Base-by-base conservation (phyloP, 2,329 filamentous ascomycete species). In the Periconia digitata region DNA sequence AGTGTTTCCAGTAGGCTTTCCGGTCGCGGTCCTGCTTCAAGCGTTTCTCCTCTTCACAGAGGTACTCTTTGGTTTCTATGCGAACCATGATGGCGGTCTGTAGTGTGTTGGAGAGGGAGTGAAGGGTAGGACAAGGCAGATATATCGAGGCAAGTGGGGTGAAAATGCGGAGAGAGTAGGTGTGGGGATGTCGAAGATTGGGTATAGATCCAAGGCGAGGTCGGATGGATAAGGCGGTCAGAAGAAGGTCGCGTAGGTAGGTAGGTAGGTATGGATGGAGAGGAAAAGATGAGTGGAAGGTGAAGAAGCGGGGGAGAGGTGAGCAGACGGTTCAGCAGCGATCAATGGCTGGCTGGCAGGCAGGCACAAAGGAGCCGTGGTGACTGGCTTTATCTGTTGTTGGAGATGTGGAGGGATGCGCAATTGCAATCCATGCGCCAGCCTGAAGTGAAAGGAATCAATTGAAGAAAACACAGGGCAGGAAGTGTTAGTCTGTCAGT, bases 1-100 rank as follows among this genome's bases (percentile, higher is more conserved):
- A 96, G 84, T 87, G 90, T 83, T 97, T 97, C 92, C 92, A 97
- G 78, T 97, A 97, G 72, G 90, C 92, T 57, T 76, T 82, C 55
- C 86, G 86, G 56, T 92, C 84, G 50, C 85, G 84, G 73, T 97
- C 92, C 67, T 96, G 85, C 67, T 87, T 87, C 60, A 97, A 81
- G 42, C 94, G 87, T 72, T 87, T 88, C 79, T 97, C 92, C 76
- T 97, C 92, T 72, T 89, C 86, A 51, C 88, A 91, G 68, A 92
- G 81, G 73, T 90, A 92, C 69, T 94, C 89, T 74, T 94, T 85
- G 67, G 87, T 85, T 73, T 95, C 90, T 68, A 94, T 86, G 66
- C 95, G 82, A 69, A 96, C 92, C 92, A 97, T 97, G 55, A 53
- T 47, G 51, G 44, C 35, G 43, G 46, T 10, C 12, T 6, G 27